Conservation (phyloP, 192 early-diverging fungal genomes). For the Funneliformis mosseae region DNA sequence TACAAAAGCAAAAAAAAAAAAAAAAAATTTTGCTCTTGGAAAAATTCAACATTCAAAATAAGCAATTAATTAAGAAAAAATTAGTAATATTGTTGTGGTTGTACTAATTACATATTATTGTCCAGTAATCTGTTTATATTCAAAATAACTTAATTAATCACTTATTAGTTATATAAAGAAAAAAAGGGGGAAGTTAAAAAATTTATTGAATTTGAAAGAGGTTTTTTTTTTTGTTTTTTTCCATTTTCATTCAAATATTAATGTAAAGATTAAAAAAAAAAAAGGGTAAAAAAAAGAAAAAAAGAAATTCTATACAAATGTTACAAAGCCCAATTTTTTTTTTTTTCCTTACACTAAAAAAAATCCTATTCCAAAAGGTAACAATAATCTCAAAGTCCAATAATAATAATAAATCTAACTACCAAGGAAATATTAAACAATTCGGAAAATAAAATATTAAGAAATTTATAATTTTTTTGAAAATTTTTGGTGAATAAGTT, state of each 20-base stretch:
- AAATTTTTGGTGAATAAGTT: no score
- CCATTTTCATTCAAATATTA: neutral
- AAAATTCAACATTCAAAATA: neutral
- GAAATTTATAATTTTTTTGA: neutral
- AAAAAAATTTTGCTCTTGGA: no score
- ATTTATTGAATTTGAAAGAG: neutral
- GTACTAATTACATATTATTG: neutral
- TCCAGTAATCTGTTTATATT: neutral
- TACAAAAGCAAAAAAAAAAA: no score
- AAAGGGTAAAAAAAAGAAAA: neutral
- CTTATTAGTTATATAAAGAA: neutral
- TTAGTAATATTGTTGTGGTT: neutral
- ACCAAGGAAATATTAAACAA: neutral
- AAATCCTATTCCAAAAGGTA: neutral
- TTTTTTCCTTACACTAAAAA: neutral
- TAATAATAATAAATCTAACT: neutral
- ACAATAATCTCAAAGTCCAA: neutral
- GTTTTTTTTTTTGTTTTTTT: neutral
- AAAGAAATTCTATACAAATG: neutral
- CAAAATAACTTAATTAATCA: neutral
- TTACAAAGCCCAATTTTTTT: neutral
- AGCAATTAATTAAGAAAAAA: neutral
- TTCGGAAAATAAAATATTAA: neutral
- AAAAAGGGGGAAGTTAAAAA: neutral
- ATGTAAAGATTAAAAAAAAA: neutral